A percentile compares a stretch with the other conserved stretches of the same genome.
Evolutionary conservation across 257 asterid species (phyloP).

Genomic region (Capsicum chinense): DNA sequence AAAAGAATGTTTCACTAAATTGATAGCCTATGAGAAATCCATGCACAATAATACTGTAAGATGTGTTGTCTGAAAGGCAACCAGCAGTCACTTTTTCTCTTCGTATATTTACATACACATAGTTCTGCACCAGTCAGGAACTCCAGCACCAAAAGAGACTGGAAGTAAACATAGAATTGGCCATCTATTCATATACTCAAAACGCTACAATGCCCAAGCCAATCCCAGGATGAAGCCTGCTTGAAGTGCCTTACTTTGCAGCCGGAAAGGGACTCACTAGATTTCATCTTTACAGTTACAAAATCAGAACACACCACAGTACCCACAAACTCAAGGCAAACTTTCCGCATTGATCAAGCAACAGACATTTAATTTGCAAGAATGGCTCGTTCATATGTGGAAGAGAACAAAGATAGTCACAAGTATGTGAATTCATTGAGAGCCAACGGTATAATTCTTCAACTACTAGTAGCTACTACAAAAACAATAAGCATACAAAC

Average conservation of each 20-base stretch:
- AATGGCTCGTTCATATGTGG: not conserved
- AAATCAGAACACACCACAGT: not conserved
- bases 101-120: not conserved
- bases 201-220: not conserved
- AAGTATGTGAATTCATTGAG: not conserved
- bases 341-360: not conserved
- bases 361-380: not conserved
- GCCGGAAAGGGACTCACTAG: not conserved
- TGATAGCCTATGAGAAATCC: too few relatives aligned
- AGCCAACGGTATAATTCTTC: not conserved
- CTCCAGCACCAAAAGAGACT: not conserved
- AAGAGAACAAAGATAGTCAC: not conserved
- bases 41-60: too few relatives aligned
- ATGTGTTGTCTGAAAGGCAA: too few relatives aligned
- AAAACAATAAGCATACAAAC: not conserved
- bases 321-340: not conserved
- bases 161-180: not conserved
- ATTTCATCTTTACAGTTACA: not conserved
- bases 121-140: not conserved
- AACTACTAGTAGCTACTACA: not conserved
- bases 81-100: too few relatives aligned
- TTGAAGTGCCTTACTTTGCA: slow-evolving; percentile 19
- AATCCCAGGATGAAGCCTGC: not conserved
- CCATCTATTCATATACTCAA: not conserved
- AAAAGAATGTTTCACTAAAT: not conserved